Evolutionary conservation across 768 basidiomycete genomes (phyloP), one percentile per base, ranked within the genome.

Genomic region (Serpula lacrymans): DNA sequence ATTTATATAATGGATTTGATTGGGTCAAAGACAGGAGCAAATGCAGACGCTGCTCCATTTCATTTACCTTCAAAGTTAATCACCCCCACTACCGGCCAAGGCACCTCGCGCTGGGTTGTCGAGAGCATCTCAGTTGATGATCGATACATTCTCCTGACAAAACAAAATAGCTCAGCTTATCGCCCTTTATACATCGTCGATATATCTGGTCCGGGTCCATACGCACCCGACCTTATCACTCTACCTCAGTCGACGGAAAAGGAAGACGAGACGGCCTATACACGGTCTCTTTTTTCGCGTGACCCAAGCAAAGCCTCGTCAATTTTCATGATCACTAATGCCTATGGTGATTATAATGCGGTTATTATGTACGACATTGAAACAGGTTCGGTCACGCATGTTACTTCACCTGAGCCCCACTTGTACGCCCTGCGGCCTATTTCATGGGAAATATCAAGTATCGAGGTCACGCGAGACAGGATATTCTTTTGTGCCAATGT

Each of bases 91-190:
- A 41, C 54, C 18, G 52, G 47, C 12, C 54, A 57, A 18, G 60
- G 59, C 22, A 65, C 55, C 39, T 56, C 64, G 28, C 45, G 51
- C 41, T 68, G 63, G 65, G 14, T 16, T n/a, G 47, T 53, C 18
- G 38, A 20, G 29, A 59, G 60, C 34, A 58, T 71, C 40, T 70
- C 68, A 17, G 32, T 65, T 35, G 67, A 71, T 28, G 66, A 70
- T 36, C 56, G 59, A 32, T 61, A 62, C n/a, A 34, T 70, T 5
- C 52, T 67, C 26, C 51, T 70, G 29, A 51, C 50, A 13, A 54
- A 66, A 14, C 17, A 20, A 7, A 49, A 62, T 22, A 54, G 66
- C 31, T 42, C 62, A 11, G 46, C 42, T 6, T 58, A 65, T 45
- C 47, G 44, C 24, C 46, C 57, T 5, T 43, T 62, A 27, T 69